Evolutionary conservation across 352 stramenopile genomes (phyloP), one percentile per base, ranked within the genome.

Genomic region (Phytophthora pluvialis): DNA sequence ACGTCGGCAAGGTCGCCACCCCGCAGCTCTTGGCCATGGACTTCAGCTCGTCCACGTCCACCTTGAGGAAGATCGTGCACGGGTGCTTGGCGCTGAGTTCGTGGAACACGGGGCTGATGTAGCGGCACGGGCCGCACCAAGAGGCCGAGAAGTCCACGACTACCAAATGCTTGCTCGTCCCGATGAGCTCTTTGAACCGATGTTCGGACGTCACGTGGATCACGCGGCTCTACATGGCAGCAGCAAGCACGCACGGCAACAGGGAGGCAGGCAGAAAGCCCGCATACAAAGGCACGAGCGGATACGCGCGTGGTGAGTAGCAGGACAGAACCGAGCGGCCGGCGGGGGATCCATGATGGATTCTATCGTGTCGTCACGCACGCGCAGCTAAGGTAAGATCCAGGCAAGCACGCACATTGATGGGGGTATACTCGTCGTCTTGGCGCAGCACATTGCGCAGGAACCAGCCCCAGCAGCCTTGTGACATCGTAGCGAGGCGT

Each of bases 1-100:
- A 98, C n/a, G 95, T 98, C 9, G 95, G 95, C 91, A 98, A 98
- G 40, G 90, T 85, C 15, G 64, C 77, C 70, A 98, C 91, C 29
- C 84, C 88, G 67, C 81, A 93, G 15, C 56, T 67, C 29, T 70
- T 48, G 10, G 58, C 55, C 40, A 73, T 33, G 6, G 80, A 55
- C 62, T 86, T 80, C 46, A 93, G 72, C 49, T 94, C 86, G 50
- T 97, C 88, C 12, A 97, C 88, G 40, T 97, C 90, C 16, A 97
- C 88, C 71, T 96, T 96, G 51, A 96, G 72, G 66, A 97, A 96
- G 39, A 95, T 77, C 9, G 83, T 83, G 55, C 81, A 87, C 28
- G 81, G 83, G 53, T 93, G 91, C 60, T 90, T 91, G 72, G 80
- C 86, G 53, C 84, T 93, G n/a, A 97, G 70, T 52, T 94, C 88